Evolutionary conservation across 179 eudicot species (phyloP).

Genomic region (Monotropa hypopitys): DNA sequence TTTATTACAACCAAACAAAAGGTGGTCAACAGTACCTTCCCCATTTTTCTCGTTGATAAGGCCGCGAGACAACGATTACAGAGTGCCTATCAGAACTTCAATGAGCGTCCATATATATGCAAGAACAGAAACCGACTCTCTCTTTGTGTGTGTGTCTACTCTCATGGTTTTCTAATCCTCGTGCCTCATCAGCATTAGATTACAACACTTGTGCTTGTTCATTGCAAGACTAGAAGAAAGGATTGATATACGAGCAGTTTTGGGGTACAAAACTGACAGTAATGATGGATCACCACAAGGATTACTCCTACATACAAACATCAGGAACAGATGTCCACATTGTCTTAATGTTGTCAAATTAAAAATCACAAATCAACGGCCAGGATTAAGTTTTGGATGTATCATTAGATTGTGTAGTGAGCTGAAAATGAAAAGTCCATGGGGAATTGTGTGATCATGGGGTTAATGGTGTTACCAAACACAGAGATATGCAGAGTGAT

Average conservation of each 20-base stretch:
- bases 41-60: neutral
- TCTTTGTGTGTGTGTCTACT: neutral
- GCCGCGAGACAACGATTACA: neutral
- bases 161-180: neutral
- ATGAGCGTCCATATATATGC: neutral
- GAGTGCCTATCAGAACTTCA: neutral
- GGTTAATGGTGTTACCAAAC: slow-evolving; percentile 2
- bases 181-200: neutral
- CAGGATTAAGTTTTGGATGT: neutral
- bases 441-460: neutral
- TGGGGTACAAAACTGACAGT: too few relatives aligned
- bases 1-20: neutral
- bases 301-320: too few relatives aligned
- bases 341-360: neutral
- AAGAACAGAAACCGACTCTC: neutral
- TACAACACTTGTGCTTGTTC: neutral
- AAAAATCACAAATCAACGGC: neutral
- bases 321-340: too few relatives aligned
- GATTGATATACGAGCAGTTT: neutral
- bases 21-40: neutral
- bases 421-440: neutral
- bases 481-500: neutral
- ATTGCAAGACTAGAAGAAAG: neutral
- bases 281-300: too few relatives aligned
- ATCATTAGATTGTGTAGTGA: neutral